Base-by-base conservation (phyloP, 176 grass and related monocot genomes). In the Oryza glaberrima region DNA sequence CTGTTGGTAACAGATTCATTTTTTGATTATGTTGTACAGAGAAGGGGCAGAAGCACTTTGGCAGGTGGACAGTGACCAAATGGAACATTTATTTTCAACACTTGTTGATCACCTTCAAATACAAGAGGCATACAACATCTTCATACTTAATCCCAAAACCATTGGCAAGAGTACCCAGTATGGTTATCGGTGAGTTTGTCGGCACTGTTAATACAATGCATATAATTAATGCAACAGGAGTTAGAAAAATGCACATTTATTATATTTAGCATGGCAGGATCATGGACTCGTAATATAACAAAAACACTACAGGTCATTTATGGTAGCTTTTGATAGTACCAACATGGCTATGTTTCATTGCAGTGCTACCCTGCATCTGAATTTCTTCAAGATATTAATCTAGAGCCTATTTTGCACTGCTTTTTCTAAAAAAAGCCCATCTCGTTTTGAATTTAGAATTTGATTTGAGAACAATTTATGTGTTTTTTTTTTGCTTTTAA, bases 41-140 rank as follows among this genome's bases (percentile, higher is more conserved):
- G 90, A 91, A 79, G 84, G 58, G 75, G 81, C 78, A 69, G 83
- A 83, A 43, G 14, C 76, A 22, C 32, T 90, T 77, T 91, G 88
- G 88, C 96, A 98, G 88, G 91, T 98, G 69, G 96, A 95, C 72
- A 92, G 92, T 51, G 91, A 91, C 84, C 69, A 85, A 73, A 94
- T 98, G 91, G 89, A 98, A 81, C 92, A 94, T 77, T 65, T 98
- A 80, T 94, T 95, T 90, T 93, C 93, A 61, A 82, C 88, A 35
- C 88, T 98, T 78, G 72, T 94, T 63, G 92, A 95, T 40, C 88
- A 98, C 72, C 93, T 98, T 87, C 93, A 94, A 82, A 94, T 98
- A 83, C 91, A 89, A 73, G 87, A 98, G 85, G 90, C 93, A 73
- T 98, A 98, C 86, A 98, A 95, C 64, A 91, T 98, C 68, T 98